Conservation (phyloP, 108 stramenopile species). For the Skeletonema grethae region DNA sequence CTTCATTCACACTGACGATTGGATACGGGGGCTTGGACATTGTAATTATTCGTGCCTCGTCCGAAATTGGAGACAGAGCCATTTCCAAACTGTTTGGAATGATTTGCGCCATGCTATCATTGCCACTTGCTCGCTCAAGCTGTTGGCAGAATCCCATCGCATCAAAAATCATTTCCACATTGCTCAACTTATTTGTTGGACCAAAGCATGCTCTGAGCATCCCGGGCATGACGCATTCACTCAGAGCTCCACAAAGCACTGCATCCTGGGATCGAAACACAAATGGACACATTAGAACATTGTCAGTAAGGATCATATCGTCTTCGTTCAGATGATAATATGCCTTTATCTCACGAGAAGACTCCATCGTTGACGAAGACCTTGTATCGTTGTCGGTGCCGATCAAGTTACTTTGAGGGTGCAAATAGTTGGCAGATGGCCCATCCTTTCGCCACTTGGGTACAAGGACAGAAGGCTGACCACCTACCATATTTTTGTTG, state of each 20-base stretch:
- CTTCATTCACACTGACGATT: slow-evolving; percentile 80
- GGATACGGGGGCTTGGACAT: slow-evolving; percentile 62
- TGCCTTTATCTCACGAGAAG: slow-evolving; percentile 44
- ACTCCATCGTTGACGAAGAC: slow-evolving; percentile 15
- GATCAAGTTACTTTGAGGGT: slow-evolving; percentile 26
- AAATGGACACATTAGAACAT: slow-evolving; percentile 85
- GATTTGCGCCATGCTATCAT: slow-evolving; percentile 68
- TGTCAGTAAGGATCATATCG: slow-evolving; percentile 77
- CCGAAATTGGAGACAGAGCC: slow-evolving; percentile 63
- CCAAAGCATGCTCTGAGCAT: slow-evolving; percentile 81
- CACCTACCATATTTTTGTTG: neutral
- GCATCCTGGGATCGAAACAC: slow-evolving; percentile 79
- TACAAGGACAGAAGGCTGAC: neutral
- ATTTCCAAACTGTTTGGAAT: slow-evolving; percentile 83
- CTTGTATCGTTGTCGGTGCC: slow-evolving; percentile 33
- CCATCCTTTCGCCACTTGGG: neutral
- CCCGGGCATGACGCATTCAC: slow-evolving; percentile 80
- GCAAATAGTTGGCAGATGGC: neutral
- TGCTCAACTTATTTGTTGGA: slow-evolving; percentile 62
- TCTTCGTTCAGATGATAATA: slow-evolving; percentile 80
- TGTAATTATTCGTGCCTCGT: slow-evolving; percentile 86
- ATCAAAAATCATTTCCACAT: slow-evolving; percentile 82
- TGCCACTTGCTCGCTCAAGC: slow-evolving; percentile 78
- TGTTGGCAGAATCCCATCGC: slow-evolving; percentile 91
- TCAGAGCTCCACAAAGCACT: slow-evolving; percentile 71